These are phyloP conservation scores for Elsinoe perseae DNA, from an alignment of 2,329 filamentous ascomycete species.

Conservation along the genomic window DNA sequence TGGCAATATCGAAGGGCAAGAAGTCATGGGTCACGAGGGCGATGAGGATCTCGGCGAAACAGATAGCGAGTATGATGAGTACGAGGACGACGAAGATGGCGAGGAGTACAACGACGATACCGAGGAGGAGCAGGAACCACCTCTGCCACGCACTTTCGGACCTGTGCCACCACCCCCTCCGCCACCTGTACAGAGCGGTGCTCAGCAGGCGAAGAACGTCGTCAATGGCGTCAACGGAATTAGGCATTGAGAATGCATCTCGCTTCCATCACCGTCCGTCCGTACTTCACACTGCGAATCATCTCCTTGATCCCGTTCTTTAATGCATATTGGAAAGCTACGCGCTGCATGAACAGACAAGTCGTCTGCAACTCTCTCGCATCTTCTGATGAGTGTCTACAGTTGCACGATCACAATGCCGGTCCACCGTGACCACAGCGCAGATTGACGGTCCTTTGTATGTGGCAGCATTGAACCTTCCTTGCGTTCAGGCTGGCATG, in stretches of 20 bases:
- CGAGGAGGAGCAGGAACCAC: constrained; percentile 41
- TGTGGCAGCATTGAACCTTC: not conserved
- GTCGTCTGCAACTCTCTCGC: constrained; percentile 17
- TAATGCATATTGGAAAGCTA: not conserved
- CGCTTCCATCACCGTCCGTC: constrained; percentile 8
- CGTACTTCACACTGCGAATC: not conserved
- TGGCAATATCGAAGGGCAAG: constrained; percentile 22
- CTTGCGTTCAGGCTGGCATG: not conserved
- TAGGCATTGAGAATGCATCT: constrained; percentile 21
- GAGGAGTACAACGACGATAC: constrained; percentile 61
- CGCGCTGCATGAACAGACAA: constrained; percentile 18
- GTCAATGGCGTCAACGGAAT: constrained; percentile 25
- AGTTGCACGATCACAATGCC: constrained; percentile 11
- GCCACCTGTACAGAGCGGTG: constrained; percentile 26
- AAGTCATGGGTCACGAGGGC: constrained; percentile 25
- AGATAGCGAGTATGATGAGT: constrained; percentile 56
- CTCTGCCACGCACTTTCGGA: constrained; percentile 32
- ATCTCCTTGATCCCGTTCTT: not conserved
- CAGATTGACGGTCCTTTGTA: constrained; percentile 5
- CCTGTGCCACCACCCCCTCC: constrained; percentile 45
- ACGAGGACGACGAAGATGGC: constrained; percentile 50
- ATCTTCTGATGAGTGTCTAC: constrained; percentile 3
- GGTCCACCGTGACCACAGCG: constrained; percentile 7
- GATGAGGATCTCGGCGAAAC: constrained; percentile 45
- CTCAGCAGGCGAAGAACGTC: constrained; percentile 23